Base-by-base conservation (phyloP, 257 asterid species). In the Fraxinus quadrangulata region DNA sequence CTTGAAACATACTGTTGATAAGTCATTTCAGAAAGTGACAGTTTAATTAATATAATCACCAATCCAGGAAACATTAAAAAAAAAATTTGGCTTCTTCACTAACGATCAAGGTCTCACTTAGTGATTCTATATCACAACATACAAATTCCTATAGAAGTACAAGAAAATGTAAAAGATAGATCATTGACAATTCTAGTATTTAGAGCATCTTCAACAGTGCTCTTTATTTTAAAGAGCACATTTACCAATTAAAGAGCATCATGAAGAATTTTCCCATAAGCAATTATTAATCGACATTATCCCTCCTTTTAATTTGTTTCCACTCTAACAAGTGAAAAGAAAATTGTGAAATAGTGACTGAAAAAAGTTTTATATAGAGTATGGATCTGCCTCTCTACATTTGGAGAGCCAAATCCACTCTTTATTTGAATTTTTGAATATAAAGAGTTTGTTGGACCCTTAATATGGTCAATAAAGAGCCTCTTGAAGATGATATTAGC, bases 1-100 rank as follows among this genome's bases (percentile, higher is more conserved):
- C 92, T 88, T 54, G 78, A 81, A 76, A 92, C 95, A 70, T 92
- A 92, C 97, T 92, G 95, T 76, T 36, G 42, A 83, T 82, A 75
- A 85, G 34, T 79, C 66, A 72, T 39, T 47, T 47, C 61, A 59
- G 67, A 59, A 47, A 82, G 74, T 61, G 63, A 26, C 74, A 26
- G 14, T 4, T 77, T 59, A 83, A 76, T 26, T 23, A 67, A 70
- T 67, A 69, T 5, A 71, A 65, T 61, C 79, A 80, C 59, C 73
- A 69, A 72, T 66, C 17, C 61, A 24, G 54, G 69, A 71, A 49
- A 6, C 70, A 40, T 24, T 30, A 66, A 76, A 72, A 77, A 66
- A 30, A 72, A 77, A 66, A 30, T 40, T 40, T 54, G 36, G 59
- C 65, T 12, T 14, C 49, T 59, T 21, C 12, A 59, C 11, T 21